Evolutionary conservation across 805 yeast genomes (phyloP).

Genomic region (Saccharomycopsis sp.): DNA sequence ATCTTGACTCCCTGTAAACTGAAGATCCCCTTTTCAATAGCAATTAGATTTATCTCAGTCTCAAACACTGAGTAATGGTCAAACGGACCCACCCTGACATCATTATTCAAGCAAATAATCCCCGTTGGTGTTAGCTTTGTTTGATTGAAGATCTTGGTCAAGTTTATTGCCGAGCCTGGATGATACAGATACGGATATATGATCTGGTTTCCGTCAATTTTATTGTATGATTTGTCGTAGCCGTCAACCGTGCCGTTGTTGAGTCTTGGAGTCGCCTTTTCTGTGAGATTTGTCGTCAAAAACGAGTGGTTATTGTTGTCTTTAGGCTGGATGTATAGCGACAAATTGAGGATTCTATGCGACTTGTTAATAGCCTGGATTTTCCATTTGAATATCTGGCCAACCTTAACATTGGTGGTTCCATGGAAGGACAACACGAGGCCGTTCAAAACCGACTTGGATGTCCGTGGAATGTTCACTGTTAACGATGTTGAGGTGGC

Average conservation of each 20-base stretch:
- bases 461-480: conserved; percentile 21
- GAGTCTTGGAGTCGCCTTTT: conserved; percentile 24
- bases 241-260: conserved; percentile 11
- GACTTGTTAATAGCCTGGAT: conserved; percentile 62
- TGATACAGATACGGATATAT: conserved; percentile 18
- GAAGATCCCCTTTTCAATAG: conserved; percentile 58
- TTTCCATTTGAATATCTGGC: conserved; percentile 55
- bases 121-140: conserved; percentile 44
- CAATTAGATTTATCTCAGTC: conserved; percentile 52
- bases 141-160: conserved; percentile 32
- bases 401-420: conserved; percentile 50
- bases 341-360: conserved; percentile 41
- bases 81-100: conserved; percentile 54
- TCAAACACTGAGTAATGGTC: conserved; percentile 61
- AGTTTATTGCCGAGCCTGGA: conserved; percentile 21
- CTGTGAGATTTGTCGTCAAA: conserved; percentile 19
- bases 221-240: conserved; percentile 10
- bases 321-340: conserved; percentile 39
- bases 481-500: conserved; percentile 21
- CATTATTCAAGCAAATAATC: conserved; percentile 56
- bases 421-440: conserved; percentile 56
- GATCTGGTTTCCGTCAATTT: conserved; percentile 13
- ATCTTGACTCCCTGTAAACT: conserved; percentile 59
- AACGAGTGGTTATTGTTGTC: conserved; percentile 22
- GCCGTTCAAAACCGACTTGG: conserved; percentile 26